Conservation (phyloP, 495 filamentous ascomycete species). For the Trichocladium uniseriatum region DNA sequence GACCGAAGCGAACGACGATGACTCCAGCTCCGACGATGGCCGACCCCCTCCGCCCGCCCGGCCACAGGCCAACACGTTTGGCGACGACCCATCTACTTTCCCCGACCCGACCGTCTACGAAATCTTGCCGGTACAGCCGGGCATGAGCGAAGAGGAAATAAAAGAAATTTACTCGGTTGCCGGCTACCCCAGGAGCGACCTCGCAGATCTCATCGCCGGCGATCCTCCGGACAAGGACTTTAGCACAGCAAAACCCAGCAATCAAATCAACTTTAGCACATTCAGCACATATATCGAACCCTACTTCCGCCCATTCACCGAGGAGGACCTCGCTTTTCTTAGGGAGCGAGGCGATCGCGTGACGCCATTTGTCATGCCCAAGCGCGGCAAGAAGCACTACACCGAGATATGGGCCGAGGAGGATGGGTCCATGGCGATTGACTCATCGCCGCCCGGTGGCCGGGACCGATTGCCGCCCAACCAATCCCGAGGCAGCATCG, state of each 20-base stretch:
- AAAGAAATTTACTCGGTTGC: conserved; percentile 81
- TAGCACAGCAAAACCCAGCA: conserved; percentile 83
- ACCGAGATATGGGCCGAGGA: conserved; percentile 88
- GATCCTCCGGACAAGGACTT: conserved; percentile 89
- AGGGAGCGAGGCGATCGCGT: conserved; percentile 80
- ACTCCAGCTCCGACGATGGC: conserved; percentile 63
- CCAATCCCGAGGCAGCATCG: conserved; percentile 72
- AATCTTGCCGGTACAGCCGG: conserved; percentile 61
- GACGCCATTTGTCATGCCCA: conserved; percentile 75
- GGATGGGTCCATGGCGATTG: conserved; percentile 65
- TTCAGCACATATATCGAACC: conserved; percentile 85
- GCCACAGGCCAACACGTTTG: conserved; percentile 71
- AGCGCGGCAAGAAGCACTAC: conserved; percentile 76
- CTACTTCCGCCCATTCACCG: conserved; percentile 79
- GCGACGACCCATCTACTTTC: conserved; percentile 82
- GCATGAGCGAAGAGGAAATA: conserved; percentile 72
- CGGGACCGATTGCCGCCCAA: conserved; percentile 64
- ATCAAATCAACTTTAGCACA: conserved; percentile 84
- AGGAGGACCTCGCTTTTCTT: conserved; percentile 92
- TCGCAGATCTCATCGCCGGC: conserved; percentile 77
- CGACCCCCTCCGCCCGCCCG: conserved; percentile 67
- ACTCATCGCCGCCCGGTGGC: conserved; percentile 43
- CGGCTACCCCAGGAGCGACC: conserved; percentile 67
- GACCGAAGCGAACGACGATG: conserved; percentile 39
- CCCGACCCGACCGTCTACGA: conserved; percentile 93